Conservation (phyloP, 2,329 filamentous ascomycete species). For the Kalaharituber pfeilii region DNA sequence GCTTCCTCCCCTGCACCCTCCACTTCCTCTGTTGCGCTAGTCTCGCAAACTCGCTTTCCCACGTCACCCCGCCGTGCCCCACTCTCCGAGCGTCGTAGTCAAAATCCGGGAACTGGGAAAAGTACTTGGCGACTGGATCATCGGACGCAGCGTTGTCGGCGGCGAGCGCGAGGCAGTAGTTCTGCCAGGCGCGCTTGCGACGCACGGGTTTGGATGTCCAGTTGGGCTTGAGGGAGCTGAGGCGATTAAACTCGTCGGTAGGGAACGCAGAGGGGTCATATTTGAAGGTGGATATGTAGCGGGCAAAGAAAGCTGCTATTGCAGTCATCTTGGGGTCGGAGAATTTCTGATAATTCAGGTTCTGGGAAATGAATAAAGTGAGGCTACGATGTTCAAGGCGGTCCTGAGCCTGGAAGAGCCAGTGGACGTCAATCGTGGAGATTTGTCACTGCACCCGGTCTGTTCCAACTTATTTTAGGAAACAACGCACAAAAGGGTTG, state of each 20-base stretch:
- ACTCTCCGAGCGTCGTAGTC: too few relatives aligned
- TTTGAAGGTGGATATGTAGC: not conserved
- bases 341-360: too few relatives aligned
- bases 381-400: too few relatives aligned
- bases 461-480: too few relatives aligned
- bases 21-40: not conserved
- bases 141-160: not conserved
- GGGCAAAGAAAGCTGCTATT: not conserved
- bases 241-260: not conserved
- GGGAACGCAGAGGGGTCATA: not conserved
- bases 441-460: too few relatives aligned
- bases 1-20: not conserved
- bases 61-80: not conserved
- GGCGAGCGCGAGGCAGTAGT: not conserved
- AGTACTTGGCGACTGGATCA: not conserved
- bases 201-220: too few relatives aligned
- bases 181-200: not conserved
- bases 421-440: too few relatives aligned
- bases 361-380: too few relatives aligned
- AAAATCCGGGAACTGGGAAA: not conserved
- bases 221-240: not conserved
- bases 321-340: too few relatives aligned
- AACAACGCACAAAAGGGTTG: too few relatives aligned
- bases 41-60: not conserved
- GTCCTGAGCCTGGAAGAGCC: too few relatives aligned